Conservation (phyloP, 2,329 filamentous ascomycete genomes). For the Cytospora piceae region DNA sequence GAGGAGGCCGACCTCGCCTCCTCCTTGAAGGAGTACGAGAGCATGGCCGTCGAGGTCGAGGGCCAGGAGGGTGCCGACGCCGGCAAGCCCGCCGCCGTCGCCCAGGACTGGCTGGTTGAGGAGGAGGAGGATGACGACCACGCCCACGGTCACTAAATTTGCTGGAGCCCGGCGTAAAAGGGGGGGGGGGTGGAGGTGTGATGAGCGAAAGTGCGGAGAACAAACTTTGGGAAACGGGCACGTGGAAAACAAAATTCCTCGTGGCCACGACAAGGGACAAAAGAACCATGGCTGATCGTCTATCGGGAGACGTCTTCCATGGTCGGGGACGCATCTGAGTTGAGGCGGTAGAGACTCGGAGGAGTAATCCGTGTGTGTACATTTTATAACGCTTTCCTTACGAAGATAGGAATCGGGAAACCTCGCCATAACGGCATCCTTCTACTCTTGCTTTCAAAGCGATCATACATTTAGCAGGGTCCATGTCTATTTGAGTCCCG, state of each 20-base stretch:
- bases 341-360: slow-evolving; percentile 26
- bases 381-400: slow-evolving; percentile 38
- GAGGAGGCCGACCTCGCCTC: slow-evolving; percentile 92
- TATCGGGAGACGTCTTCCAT: background rate
- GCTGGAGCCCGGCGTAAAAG: slow-evolving; percentile 4
- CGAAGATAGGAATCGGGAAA: slow-evolving; percentile 28
- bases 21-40: slow-evolving; percentile 93
- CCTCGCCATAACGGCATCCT: slow-evolving; percentile 13
- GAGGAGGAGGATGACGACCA: slow-evolving; percentile 63
- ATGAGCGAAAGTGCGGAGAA: slow-evolving; percentile 5
- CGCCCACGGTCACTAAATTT: slow-evolving; percentile 51
- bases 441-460: background rate
- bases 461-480: background rate
- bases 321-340: slow-evolving; percentile 6
- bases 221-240: slow-evolving; percentile 6
- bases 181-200: background rate
- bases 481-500: background rate
- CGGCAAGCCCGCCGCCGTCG: slow-evolving; percentile 60
- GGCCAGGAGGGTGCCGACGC: slow-evolving; percentile 71
- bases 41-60: slow-evolving; percentile 91
- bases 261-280: slow-evolving; percentile 2
- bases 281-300: background rate
- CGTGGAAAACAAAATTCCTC: background rate
- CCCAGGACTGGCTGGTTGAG: slow-evolving; percentile 81
- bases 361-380: slow-evolving; percentile 48